Conservation (phyloP, 768 basidiomycete species). For the Rhizopogon vulgaris region DNA sequence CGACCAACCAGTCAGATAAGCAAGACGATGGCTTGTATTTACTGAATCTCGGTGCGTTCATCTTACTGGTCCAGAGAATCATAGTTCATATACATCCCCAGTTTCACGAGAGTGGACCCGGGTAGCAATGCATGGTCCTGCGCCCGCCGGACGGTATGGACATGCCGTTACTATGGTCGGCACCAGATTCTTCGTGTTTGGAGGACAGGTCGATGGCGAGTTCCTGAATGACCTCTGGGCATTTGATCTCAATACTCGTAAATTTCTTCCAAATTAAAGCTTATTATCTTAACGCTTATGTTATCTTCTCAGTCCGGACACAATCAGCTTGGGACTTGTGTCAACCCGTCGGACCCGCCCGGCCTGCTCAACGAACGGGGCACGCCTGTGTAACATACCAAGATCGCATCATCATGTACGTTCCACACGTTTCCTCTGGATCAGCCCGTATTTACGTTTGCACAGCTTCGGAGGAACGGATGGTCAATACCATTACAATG, state of each 20-base stretch:
- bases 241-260: constrained; percentile 92
- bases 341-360: constrained; percentile 52
- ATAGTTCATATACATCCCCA: constrained; percentile 24
- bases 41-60: constrained; percentile 78
- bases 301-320: constrained; percentile 58
- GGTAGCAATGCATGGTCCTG: constrained; percentile 67
- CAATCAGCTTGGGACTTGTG: constrained; percentile 79
- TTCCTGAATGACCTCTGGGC: constrained; percentile 95
- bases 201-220: constrained; percentile 91
- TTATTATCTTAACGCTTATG: constrained; percentile 1
- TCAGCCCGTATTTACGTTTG: constrained; percentile 10
- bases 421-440: constrained; percentile 18
- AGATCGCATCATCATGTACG: constrained; percentile 81
- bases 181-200: constrained; percentile 90
- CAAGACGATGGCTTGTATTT: constrained; percentile 94
- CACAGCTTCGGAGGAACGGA: constrained; percentile 96
- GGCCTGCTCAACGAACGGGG: constrained; percentile 82
- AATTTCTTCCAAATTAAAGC: constrained; percentile 23
- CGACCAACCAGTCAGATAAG: constrained; percentile 55
- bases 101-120: constrained; percentile 95
- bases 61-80: not conserved
- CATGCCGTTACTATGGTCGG: constrained; percentile 93
- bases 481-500: constrained; percentile 98
- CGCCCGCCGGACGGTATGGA: constrained; percentile 88
- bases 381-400: constrained; percentile 82